phyloP scores from a whole-genome alignment of 805 yeast genomes.

The Wickerhamomyces bovis region DNA sequence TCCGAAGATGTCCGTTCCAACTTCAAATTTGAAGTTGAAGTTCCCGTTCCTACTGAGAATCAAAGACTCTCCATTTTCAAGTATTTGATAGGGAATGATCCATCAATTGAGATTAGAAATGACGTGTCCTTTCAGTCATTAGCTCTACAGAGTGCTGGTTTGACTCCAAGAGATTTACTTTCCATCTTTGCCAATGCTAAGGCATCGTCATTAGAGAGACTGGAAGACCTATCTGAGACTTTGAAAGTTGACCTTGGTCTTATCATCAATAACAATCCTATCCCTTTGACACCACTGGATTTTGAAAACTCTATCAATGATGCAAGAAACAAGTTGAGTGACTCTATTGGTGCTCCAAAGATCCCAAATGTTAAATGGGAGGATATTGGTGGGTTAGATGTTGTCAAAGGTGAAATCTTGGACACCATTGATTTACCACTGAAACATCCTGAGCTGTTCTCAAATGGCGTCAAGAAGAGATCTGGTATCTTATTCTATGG shows the following conservation, averaged over 20 bases:
- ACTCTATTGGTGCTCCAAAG: constrained; percentile 93
- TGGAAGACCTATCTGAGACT: constrained; percentile 27
- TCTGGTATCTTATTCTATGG: constrained; percentile 94
- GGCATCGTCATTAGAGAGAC: constrained; percentile 46
- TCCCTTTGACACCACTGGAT: constrained; percentile 51
- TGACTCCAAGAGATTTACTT: constrained; percentile 75
- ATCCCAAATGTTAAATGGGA: constrained; percentile 96
- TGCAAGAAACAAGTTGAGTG: constrained; percentile 85
- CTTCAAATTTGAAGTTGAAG: constrained; percentile 69
- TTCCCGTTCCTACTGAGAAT: constrained; percentile 70
- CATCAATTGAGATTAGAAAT: constrained; percentile 26
- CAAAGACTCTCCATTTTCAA: constrained; percentile 66
- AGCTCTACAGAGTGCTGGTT: constrained; percentile 87
- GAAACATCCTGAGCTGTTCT: constrained; percentile 85
- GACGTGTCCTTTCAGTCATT: constrained; percentile 53
- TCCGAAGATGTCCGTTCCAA: constrained; percentile 60
- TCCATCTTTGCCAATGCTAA: constrained; percentile 68
- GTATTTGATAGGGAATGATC: constrained; percentile 35
- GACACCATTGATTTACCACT: constrained; percentile 96
- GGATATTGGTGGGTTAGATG: constrained; percentile 92
- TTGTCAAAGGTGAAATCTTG: constrained; percentile 85
- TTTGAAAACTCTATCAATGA: constrained; percentile 66
- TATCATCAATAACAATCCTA: constrained; percentile 39
- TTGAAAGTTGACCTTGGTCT: constrained; percentile 7
- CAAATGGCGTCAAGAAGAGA: constrained; percentile 85